A percentile compares a stretch with the other conserved stretches of the same genome.
Evolutionary conservation across 305 asterid genomes (phyloP).

Genomic region (Solanum hybrid): DNA sequence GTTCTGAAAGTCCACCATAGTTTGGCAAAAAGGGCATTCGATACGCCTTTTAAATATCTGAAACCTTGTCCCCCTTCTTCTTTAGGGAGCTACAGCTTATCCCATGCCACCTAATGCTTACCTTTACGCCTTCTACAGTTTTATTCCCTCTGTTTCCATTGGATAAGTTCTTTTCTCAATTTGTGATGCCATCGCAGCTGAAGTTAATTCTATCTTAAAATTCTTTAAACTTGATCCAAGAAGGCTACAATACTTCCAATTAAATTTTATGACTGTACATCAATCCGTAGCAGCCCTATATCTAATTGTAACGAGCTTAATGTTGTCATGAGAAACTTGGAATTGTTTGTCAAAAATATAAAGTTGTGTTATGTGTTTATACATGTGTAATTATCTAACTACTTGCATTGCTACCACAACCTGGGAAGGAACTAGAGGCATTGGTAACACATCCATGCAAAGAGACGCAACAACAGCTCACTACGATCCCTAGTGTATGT

Average conservation of each 20-base stretch:
- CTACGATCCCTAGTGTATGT: background rate
- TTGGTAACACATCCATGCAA: background rate
- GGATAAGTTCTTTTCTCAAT: background rate
- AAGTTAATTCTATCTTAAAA: background rate
- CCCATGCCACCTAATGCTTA: background rate
- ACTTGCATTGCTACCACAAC: background rate
- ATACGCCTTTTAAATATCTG: background rate
- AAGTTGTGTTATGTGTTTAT: background rate
- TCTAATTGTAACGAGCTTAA: background rate
- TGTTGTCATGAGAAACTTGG: background rate
- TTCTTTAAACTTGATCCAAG: background rate
- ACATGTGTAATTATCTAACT: background rate
- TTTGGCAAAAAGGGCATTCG: background rate
- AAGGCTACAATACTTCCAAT: background rate
- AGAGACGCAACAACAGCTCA: background rate
- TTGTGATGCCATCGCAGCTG: background rate
- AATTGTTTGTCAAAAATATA: background rate
- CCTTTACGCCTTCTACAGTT: background rate
- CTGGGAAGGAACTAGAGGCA: background rate
- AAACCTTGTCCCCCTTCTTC: background rate
- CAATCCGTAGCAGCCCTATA: background rate
- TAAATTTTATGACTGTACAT: background rate
- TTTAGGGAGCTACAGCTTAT: background rate
- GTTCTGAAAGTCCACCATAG: background rate
- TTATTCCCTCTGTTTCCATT: background rate